Evolutionary conservation across 192 early-diverging fungal species (phyloP), one percentile per base, ranked within the genome.

Genomic region (Mortierella antarctica): DNA sequence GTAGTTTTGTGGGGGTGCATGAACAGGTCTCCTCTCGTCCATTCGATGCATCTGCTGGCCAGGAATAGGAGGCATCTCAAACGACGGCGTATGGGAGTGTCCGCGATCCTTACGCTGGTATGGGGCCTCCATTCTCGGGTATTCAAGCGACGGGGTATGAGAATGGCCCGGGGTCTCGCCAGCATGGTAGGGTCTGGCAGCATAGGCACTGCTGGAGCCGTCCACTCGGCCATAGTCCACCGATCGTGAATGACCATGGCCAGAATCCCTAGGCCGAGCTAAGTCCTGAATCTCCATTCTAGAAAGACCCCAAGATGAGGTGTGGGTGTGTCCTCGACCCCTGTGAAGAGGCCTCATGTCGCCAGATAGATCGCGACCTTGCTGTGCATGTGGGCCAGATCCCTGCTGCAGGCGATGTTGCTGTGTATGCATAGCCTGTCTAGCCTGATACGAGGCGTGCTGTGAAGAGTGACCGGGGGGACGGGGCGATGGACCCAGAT

Each of bases 201-300:
- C 31, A 31, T 31, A 31, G 31, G 31, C 31, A 31, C 3, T 31
- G 31, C 31, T 31, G 31, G 31, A 31, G 31, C 31, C 55, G 40
- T 71, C 77, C 12, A 66, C n/a, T 41, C 77, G 57, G 12, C 77
- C 65, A 64, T 72, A 80, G 14, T 80, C 77, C 77, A 80, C 72
- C 8, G 77, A 80, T 15, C 77, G 70, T 1, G 77, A 80, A 56
- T 80, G 77, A 0, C 64, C 61, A 47, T 80, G 77, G 5, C 77
- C 64, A 7, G 51, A 57, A 18, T 57, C 65, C 31, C 69, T 61
- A 6, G 62, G 42, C 10, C 74, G 65, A 15, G 44, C 39, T 54
- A 68, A 21, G 13, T 80, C 77, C 49, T 80, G 77, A 46, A 80
- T 67, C 12, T 80, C 77, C 77, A 72, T 80, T 41, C 70, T 58